Evolutionary conservation across 2,329 filamentous ascomycete genomes (phyloP).

Genomic region (Tolypocladium tropicale): DNA sequence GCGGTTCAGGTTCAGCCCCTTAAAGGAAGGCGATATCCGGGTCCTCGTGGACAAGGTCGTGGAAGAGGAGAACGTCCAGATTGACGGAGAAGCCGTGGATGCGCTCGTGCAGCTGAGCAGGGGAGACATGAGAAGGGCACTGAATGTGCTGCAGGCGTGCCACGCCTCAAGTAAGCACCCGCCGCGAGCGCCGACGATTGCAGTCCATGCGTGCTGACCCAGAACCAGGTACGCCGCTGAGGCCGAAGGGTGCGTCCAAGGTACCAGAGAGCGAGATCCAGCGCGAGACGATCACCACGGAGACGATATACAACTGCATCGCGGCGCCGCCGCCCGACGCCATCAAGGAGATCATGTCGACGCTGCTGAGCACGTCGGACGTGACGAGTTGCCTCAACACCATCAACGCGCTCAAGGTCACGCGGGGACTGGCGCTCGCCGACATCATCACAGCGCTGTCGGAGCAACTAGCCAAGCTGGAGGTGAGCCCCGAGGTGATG

Average conservation of each 20-base stretch:
- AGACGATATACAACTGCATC: constrained; percentile 96
- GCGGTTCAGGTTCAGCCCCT: constrained; percentile 84
- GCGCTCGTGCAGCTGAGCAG: constrained; percentile 80
- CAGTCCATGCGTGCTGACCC: constrained; percentile 4
- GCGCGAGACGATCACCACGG: constrained; percentile 72
- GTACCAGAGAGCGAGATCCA: constrained; percentile 54
- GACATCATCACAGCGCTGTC: constrained; percentile 84
- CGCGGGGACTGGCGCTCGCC: constrained; percentile 79
- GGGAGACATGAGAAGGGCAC: constrained; percentile 87
- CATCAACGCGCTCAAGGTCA: constrained; percentile 76
- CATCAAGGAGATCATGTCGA: constrained; percentile 73
- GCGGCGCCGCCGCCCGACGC: constrained; percentile 88
- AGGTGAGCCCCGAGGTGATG: constrained; percentile 78
- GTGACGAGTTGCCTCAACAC: constrained; percentile 83
- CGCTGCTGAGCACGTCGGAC: constrained; percentile 73
- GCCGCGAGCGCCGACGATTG: neutral
- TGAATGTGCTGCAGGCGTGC: constrained; percentile 95
- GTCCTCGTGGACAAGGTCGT: constrained; percentile 82
- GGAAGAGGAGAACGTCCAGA: constrained; percentile 75
- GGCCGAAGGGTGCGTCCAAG: constrained; percentile 48
- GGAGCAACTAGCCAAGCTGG: constrained; percentile 71
- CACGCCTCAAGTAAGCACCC: constrained; percentile 70
- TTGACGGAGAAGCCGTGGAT: constrained; percentile 69
- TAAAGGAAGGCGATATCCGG: constrained; percentile 82
- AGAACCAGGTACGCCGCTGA: constrained; percentile 53